Conservation (phyloP, 2,329 filamentous ascomycete species). For the Neofusicoccum laricinum region DNA sequence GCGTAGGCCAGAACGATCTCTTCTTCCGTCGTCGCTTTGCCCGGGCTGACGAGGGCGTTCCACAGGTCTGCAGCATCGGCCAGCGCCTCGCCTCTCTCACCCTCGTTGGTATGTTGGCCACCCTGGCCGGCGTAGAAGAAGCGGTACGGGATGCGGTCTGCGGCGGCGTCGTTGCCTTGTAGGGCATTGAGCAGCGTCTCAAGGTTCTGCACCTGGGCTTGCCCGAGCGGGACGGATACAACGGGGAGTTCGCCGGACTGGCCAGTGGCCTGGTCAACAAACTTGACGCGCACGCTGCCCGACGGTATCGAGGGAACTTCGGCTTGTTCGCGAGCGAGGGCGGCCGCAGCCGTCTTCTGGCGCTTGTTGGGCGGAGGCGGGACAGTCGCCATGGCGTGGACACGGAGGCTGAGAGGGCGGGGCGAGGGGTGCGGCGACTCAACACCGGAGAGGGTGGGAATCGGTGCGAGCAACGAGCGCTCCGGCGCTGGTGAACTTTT, state of each 20-base stretch:
- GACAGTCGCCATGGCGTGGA: slow-evolving; percentile 68
- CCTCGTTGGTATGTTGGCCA: slow-evolving; percentile 19
- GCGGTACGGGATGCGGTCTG: slow-evolving; percentile 64
- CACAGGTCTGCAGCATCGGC: slow-evolving; percentile 47
- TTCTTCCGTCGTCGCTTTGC: slow-evolving; percentile 21
- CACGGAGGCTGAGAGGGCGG: no score
- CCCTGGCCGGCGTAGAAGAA: slow-evolving; percentile 54
- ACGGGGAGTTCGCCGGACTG: slow-evolving; percentile 67
- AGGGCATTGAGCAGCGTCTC: slow-evolving; percentile 83
- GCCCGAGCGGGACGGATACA: slow-evolving; percentile 70
- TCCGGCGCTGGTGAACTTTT: background rate
- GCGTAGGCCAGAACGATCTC: slow-evolving; percentile 33
- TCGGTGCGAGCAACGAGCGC: background rate
- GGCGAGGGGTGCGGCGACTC: background rate
- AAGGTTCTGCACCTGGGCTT: slow-evolving; percentile 85
- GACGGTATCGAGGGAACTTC: slow-evolving; percentile 67
- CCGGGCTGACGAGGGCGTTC: slow-evolving; percentile 38
- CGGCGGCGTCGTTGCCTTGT: slow-evolving; percentile 58
- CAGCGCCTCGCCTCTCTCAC: slow-evolving; percentile 36
- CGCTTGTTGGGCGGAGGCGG: slow-evolving; percentile 84
- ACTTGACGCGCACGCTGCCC: slow-evolving; percentile 81
- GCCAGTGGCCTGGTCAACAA: slow-evolving; percentile 75
- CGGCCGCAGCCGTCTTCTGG: slow-evolving; percentile 72
- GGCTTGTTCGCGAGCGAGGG: slow-evolving; percentile 70
- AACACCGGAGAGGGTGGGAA: background rate